A percentile compares a stretch with the other conserved stretches of the same genome.
These are phyloP conservation scores for Podaxis rugospora DNA, from an alignment of 768 basidiomycete genomes.

Conservation along the genomic window DNA sequence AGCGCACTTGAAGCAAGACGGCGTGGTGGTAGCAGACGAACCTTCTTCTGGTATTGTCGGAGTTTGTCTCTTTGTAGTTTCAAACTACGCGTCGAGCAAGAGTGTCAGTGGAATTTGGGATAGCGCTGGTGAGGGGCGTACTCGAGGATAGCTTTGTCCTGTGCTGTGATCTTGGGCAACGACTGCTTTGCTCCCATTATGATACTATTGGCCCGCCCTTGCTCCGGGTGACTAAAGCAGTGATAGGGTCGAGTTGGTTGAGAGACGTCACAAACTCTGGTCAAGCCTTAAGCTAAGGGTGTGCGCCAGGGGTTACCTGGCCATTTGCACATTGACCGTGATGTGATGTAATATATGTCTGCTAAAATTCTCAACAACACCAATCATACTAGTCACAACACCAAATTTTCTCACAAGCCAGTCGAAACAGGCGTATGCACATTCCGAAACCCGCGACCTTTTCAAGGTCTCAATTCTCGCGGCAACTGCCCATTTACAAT, in stretches of 20 bases:
- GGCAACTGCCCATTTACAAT: conserved; percentile 34
- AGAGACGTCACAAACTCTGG: background rate
- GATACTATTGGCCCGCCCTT: background rate
- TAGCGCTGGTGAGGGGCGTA: conserved; percentile 36
- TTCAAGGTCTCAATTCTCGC: conserved; percentile 7
- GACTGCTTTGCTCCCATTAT: conserved; percentile 71
- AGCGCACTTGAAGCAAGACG: background rate
- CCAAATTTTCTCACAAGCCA: too few species aligned
- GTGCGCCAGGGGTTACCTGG: too few species aligned
- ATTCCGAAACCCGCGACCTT: background rate
- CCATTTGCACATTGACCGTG: background rate
- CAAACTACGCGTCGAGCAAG: conserved; percentile 49
- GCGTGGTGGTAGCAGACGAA: conserved; percentile 24
- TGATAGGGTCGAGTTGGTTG: background rate
- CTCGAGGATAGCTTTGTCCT: conserved; percentile 96
- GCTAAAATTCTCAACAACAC: too few species aligned
- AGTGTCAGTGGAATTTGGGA: conserved; percentile 12
- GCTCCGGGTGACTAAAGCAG: background rate
- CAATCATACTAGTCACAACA: too few species aligned
- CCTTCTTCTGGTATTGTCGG: conserved; percentile 93
- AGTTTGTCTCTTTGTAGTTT: conserved; percentile 96
- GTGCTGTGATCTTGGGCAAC: conserved; percentile 83
- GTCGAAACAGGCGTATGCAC: too few species aligned
- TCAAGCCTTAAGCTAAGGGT: background rate
- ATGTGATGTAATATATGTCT: background rate